phyloP scores from a whole-genome alignment of 2,329 filamentous ascomycete genomes.

The Scedosporium aurantiacum region DNA sequence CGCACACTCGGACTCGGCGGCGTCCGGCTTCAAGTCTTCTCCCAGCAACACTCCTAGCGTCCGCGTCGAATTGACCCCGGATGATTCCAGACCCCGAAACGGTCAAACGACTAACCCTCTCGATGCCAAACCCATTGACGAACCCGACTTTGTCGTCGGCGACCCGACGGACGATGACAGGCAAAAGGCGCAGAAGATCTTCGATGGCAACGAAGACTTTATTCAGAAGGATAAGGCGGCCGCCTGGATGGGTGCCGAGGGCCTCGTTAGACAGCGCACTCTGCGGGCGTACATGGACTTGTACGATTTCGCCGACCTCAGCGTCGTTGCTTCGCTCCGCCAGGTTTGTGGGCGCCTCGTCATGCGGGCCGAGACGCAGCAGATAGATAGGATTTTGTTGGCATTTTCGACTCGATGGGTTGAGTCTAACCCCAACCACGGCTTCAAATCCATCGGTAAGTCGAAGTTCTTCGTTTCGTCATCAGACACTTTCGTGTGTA shows the following conservation, averaged over 20 bases:
- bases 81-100: slow-evolving; percentile 25
- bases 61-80: slow-evolving; percentile 26
- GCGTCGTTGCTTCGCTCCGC: slow-evolving; percentile 67
- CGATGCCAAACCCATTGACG: slow-evolving; percentile 37
- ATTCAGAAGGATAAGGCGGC: slow-evolving; percentile 71
- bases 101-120: slow-evolving; percentile 20
- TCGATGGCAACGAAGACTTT: slow-evolving; percentile 71
- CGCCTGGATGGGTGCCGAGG: slow-evolving; percentile 76
- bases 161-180: slow-evolving; percentile 58
- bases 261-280: slow-evolving; percentile 44
- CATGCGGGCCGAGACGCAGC: slow-evolving; percentile 85
- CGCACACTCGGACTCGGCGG: slow-evolving; percentile 24
- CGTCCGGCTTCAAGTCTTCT: slow-evolving; percentile 28
- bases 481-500: not conserved
- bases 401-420: slow-evolving; percentile 87
- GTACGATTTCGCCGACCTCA: slow-evolving; percentile 75
- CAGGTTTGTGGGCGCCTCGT: slow-evolving; percentile 72
- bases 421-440: slow-evolving; percentile 81
- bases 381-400: slow-evolving; percentile 88
- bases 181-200: slow-evolving; percentile 72
- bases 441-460: slow-evolving; percentile 79
- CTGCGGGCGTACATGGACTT: slow-evolving; percentile 79
- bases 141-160: slow-evolving; percentile 46
- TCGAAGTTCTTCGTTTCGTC: slow-evolving; percentile 8
- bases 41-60: slow-evolving; percentile 29